Percentiles rank a stretch among this genome's conserved stretches.
Conservation (phyloP, 306 rosid species). For the Trichosanthes cucumerina region DNA sequence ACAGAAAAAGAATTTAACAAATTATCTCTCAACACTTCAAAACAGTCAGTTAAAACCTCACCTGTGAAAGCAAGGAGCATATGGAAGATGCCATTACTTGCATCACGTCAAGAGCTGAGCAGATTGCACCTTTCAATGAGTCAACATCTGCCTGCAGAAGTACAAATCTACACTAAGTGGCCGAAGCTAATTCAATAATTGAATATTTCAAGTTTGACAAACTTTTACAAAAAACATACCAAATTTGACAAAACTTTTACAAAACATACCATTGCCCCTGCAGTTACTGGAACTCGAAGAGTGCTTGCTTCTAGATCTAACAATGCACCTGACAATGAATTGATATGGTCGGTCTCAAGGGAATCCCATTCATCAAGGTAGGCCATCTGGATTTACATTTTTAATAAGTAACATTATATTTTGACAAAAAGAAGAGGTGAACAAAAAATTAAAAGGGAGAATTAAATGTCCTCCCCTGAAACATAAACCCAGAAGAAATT, state of each 20-base stretch:
- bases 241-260: conserved; percentile 5
- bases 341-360: conserved; percentile 62
- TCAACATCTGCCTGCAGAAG: conserved; percentile 77
- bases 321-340: conserved; percentile 74
- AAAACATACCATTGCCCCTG: conserved; percentile 69
- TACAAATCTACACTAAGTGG: conserved; percentile 8
- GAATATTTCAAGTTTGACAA: conserved; percentile 10
- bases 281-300: conserved; percentile 77
- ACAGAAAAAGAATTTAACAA: neutral
- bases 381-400: conserved; percentile 42
- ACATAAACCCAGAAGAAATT: neutral
- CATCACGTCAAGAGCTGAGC: conserved; percentile 85
- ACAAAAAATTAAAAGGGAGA: neutral
- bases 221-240: conserved; percentile 36
- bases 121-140: conserved; percentile 69
- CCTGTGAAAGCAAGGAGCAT: conserved; percentile 67
- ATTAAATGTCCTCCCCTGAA: neutral
- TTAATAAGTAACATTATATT: neutral
- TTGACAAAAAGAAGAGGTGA: neutral
- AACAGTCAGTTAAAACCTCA: conserved; percentile 20
- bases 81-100: conserved; percentile 83
- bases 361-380: conserved; percentile 80
- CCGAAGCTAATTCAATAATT: conserved; percentile 6
- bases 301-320: conserved; percentile 94
- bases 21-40: neutral